Conservation (phyloP, 1,139 yeast genomes). For the Geotrichum australiense region DNA sequence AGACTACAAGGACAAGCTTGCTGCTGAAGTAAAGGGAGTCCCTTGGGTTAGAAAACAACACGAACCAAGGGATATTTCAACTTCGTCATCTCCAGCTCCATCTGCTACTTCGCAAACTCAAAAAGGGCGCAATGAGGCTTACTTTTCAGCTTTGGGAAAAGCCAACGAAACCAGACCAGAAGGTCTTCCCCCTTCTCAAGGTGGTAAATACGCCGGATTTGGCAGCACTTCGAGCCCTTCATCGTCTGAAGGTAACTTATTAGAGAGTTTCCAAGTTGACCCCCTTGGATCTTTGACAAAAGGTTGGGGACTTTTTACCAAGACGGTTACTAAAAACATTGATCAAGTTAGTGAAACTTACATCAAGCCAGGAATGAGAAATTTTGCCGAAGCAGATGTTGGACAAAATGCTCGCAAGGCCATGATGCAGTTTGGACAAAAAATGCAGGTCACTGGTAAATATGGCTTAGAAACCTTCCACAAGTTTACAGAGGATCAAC, state of each 20-base stretch:
- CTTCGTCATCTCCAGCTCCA: constrained; percentile 17
- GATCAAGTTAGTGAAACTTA: constrained; percentile 81
- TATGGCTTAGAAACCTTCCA: constrained; percentile 54
- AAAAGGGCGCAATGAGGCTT: constrained; percentile 65
- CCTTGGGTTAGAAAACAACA: constrained; percentile 65
- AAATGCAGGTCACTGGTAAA: constrained; percentile 81
- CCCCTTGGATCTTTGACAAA: constrained; percentile 83
- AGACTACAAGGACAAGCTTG: constrained; percentile 78
- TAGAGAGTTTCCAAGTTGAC: constrained; percentile 74
- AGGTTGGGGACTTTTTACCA: constrained; percentile 92
- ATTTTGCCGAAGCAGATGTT: constrained; percentile 72
- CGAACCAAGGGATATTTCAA: constrained; percentile 31
- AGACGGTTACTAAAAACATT: constrained; percentile 74
- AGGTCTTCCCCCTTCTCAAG: constrained; percentile 83
- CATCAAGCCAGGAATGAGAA: constrained; percentile 80
- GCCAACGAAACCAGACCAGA: constrained; percentile 69
- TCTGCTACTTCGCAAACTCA: constrained; percentile 31
- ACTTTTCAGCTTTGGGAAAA: constrained; percentile 72
- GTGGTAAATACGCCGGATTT: constrained; percentile 88
- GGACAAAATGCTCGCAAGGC: constrained; percentile 81
- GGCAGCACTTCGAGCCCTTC: constrained; percentile 66
- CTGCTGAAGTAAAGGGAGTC: constrained; percentile 67
- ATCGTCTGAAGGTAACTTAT: constrained; percentile 35
- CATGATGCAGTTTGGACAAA: constrained; percentile 92
- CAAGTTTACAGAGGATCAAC: constrained; percentile 46